Percentiles rank a stretch among this genome's conserved stretches.
Conservation (phyloP, 495 filamentous ascomycete genomes). For the Aspergillus avenaceus region DNA sequence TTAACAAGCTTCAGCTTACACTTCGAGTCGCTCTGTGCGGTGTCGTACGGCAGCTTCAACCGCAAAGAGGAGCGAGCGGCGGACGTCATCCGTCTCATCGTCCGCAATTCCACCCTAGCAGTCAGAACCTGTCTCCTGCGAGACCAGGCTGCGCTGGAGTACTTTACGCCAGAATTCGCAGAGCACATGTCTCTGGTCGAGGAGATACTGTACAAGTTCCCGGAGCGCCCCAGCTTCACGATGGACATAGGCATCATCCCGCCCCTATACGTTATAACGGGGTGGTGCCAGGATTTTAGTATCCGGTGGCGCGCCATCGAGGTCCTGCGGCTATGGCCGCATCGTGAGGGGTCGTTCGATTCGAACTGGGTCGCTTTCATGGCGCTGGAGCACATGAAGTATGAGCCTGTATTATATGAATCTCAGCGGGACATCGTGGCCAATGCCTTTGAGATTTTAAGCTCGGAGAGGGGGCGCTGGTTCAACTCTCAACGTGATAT, state of each 20-base stretch:
- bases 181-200: constrained; percentile 1
- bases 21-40: neutral
- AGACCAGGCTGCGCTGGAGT: neutral
- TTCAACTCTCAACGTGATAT: neutral
- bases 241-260: constrained; percentile 27
- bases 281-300: constrained; percentile 39
- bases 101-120: neutral
- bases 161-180: neutral
- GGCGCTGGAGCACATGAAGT: constrained; percentile 7
- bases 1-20: neutral
- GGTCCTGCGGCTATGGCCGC: constrained; percentile 28
- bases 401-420: neutral
- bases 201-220: constrained; percentile 5
- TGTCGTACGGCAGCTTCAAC: neutral
- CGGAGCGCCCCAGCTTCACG: constrained; percentile 9
- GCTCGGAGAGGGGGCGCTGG: neutral
- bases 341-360: constrained; percentile 50
- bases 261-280: constrained; percentile 39
- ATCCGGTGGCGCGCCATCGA: constrained; percentile 36
- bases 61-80: constrained; percentile 6
- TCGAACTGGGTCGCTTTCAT: constrained; percentile 10
- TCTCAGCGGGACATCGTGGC: no score
- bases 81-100: constrained; percentile 11
- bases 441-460: neutral
- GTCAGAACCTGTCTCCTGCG: constrained; percentile 6